Evolutionary conservation across 495 filamentous ascomycete species (phyloP), one percentile per base, ranked within the genome.

Genomic region (Cercophora newfieldiana): DNA sequence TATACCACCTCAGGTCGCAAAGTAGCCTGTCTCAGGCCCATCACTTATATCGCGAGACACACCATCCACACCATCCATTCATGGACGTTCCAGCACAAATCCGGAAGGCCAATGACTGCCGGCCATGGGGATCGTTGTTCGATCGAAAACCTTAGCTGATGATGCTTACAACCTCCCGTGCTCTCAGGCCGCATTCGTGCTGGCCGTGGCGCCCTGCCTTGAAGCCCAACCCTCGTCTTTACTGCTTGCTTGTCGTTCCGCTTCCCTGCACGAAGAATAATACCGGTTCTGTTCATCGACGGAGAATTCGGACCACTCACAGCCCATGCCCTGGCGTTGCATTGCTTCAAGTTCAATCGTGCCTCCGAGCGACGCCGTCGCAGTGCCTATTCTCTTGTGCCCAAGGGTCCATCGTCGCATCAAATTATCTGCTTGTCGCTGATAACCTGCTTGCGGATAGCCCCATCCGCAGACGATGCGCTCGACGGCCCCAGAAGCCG

Each of bases 11-110:
- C n/a, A 57, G 26, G 54, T 30, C 54, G 37, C 37, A 29, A 26
- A 8, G 50, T 60, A 60, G 57, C 57, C 30, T 71, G 69, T 71
- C 69, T 71, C 69, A 71, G 63, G 67, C 56, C 49, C 59, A 48
- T 66, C 61, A 49, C 31, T 69, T 64, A 67, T 67, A 69, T 68
- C 60, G 61, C 59, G 44, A 49, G 16, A 53, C 48, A 51, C 26
- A 3, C 22, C 60, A 54, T 44, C 37, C 37, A 44, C 37, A 29
- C n/a, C 25, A 22, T 25, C 25, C 24, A 61, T 26, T n/a, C 30
- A 47, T 16, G 16, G 33, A 19, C 61, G 47, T 31, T 19, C 44
- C 25, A 26, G 29, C 30, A 29, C 59, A 37, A 29, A 59, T n/a
- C 28, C 33, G 54, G 50, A 49, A 62, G 33, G 62, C 68, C 68